Evolutionary conservation across 75 land plant species (phyloP), one percentile per base, ranked within the genome.

Genomic region (Selaginella moellendorffii): DNA sequence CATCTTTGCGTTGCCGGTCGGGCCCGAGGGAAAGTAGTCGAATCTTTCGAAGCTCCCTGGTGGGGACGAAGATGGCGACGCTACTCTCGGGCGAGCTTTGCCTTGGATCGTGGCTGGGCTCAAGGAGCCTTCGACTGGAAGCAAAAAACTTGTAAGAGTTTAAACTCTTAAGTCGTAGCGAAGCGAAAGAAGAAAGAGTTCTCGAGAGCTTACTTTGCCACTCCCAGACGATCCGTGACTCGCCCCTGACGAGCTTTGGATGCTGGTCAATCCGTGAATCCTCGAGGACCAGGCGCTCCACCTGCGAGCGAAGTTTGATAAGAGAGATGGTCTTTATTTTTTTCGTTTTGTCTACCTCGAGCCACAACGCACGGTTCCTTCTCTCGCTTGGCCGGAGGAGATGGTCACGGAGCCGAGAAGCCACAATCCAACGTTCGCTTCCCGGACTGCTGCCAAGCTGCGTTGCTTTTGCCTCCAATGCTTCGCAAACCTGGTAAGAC

Each of bases 171-270:
- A n/a, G n/a, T n/a, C n/a, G n/a, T n/a, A n/a, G n/a, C n/a, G n/a
- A n/a, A n/a, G n/a, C n/a, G n/a, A n/a, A n/a, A n/a, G n/a, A n/a
- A n/a, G n/a, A n/a, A n/a, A n/a, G n/a, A n/a, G n/a, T n/a, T n/a
- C n/a, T n/a, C n/a, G n/a, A n/a, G n/a, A n/a, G n/a, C 46, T 69
- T 76, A 92, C 98, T 95, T 88, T 93, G 98, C 98, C 98, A 93
- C 54, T 93, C 87, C 81, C 88, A 80, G 1, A 93, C 95, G 58
- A 81, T 77, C 69, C 78, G 85, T 18, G 81, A 74, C 54, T 93
- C 98, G 61, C 98, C 98, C 61, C 85, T 93, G 53, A 93, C 81
- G 36, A 85, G 60, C 74, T 75, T 93, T 29, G 86, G 95, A 64
- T 88, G 85, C 51, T 79, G 85, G 72, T 93, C 95, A 25, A 93